phyloP scores from a whole-genome alignment of 2,329 filamentous ascomycete species.

The Ascochyta fabae region DNA sequence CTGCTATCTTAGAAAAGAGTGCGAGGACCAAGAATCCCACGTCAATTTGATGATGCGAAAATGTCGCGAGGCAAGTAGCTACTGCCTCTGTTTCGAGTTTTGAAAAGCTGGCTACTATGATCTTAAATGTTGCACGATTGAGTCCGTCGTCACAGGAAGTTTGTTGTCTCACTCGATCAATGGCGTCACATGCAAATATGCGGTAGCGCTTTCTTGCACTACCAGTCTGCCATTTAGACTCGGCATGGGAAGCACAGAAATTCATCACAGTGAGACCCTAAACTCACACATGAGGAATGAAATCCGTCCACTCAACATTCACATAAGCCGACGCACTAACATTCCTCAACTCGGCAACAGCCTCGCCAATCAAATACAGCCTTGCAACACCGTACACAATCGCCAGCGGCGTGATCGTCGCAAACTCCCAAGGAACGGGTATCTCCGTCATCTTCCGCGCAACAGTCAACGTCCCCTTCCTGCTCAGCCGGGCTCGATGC shows the following conservation, averaged over 20 bases:
- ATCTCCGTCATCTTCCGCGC: constrained; percentile 24
- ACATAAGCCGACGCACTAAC: constrained; percentile 22
- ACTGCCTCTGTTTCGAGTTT: too few relatives aligned
- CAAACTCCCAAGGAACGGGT: constrained; percentile 25
- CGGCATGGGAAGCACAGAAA: too few relatives aligned
- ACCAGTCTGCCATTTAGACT: too few relatives aligned
- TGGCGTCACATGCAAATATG: too few relatives aligned
- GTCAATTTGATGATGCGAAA: too few relatives aligned
- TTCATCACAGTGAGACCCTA: background rate
- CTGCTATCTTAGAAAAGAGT: too few relatives aligned
- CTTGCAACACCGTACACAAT: constrained; percentile 27
- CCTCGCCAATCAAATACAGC: constrained; percentile 25
- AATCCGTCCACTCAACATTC: constrained; percentile 30
- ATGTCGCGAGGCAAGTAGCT: too few relatives aligned
- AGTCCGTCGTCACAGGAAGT: too few relatives aligned
- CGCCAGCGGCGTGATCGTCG: constrained; percentile 23
- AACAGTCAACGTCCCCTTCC: constrained; percentile 11
- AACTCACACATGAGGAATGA: constrained; percentile 19
- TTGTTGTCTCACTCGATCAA: background rate
- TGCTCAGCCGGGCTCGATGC: constrained; percentile 12
- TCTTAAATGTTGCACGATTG: too few relatives aligned
- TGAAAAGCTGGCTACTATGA: too few relatives aligned
- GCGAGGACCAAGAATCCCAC: too few relatives aligned
- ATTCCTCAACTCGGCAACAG: constrained; percentile 27
- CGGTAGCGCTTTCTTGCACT: too few relatives aligned